Base-by-base conservation (phyloP, 495 filamentous ascomycete species). In the Extremus antarcticus region DNA sequence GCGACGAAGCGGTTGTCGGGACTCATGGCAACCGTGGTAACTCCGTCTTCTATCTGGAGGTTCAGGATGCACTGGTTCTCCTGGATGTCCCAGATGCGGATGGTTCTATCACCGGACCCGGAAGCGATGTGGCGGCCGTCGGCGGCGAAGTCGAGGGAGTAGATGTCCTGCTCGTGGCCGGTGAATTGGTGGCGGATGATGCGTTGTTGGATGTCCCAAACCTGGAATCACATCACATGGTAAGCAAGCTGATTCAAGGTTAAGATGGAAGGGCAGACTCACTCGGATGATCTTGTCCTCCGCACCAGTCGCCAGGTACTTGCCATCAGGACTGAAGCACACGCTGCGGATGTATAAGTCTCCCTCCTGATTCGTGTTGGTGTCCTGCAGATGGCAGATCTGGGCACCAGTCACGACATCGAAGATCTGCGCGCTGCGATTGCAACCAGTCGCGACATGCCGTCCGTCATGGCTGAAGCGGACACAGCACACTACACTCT, bases 111-210 rank as follows among this genome's bases (percentile, higher is more conserved):
- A 25, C 70, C 70, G 35, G 61, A 66, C 25, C 70, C 70, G n/a
- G 70, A 73, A 0, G 70, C 70, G 50, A 73, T 71, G 49, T 65
- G 51, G 32, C 66, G 62, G 32, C 70, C 70, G 51, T 73, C 68
- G 50, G 62, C 58, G 47, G 68, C 61, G 53, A 69, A 73, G 64
- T 73, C 70, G 40, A 73, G 62, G 4, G 63, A 67, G 57, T 73
- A 73, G 53, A 73, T 73, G 56, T 73, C 70, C 50, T 73, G 70
- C 39, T 73, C 70, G 59, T 73, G 70, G 23, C 70, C 70, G 9
- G 63, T 55, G 56, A 73, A 73, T 41, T 60, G 57, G 47, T 68
- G 60, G 29, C 65, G 69, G 52, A 73, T 71, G 0, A 53, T 51
- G 23, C 66, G 61, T 25, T 19, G 54, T 2, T 51, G 51, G 47